Evolutionary conservation across 192 early-diverging fungal species (phyloP).

Genomic region (Gaertneriomyces sp.): DNA sequence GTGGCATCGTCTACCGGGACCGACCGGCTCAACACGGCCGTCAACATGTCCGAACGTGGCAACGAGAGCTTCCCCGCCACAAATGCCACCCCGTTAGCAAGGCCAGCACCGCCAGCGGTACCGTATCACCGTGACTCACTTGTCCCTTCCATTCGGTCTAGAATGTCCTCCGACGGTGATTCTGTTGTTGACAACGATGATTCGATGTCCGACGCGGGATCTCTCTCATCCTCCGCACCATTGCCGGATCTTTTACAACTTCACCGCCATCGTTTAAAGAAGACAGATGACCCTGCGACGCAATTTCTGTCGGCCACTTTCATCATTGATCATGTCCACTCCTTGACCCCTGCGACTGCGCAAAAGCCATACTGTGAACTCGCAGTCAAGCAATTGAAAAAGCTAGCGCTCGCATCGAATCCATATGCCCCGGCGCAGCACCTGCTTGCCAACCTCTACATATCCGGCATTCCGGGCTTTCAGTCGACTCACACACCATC

Average conservation of each 20-base stretch:
- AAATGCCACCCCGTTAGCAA: no score
- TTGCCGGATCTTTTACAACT: conserved; percentile 7
- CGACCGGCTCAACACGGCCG: neutral
- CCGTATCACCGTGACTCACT: conserved; percentile 19
- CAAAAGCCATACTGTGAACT: conserved; percentile 27
- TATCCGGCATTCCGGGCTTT: conserved; percentile 57
- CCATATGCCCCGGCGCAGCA: conserved; percentile 53
- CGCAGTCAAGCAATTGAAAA: conserved; percentile 29
- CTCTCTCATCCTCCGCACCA: conserved; percentile 6
- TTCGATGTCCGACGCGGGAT: conserved; percentile 18
- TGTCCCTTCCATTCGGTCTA: conserved; percentile 15
- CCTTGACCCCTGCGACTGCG: conserved; percentile 2
- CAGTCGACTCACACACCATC: conserved; percentile 62
- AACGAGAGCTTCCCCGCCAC: no score
- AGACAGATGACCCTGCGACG: no score
- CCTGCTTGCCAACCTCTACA: conserved; percentile 65
- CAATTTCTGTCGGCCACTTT: conserved; percentile 10
- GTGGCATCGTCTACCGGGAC: neutral
- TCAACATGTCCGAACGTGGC: no score
- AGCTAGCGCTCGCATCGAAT: conserved; percentile 9
- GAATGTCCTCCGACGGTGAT: conserved; percentile 15
- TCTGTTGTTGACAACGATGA: conserved; percentile 16
- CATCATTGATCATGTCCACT: conserved; percentile 35
- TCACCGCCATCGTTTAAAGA: conserved; percentile 23
- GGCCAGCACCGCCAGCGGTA: neutral